Conservation (phyloP, 768 basidiomycete genomes). For the Boletus sp. region DNA sequence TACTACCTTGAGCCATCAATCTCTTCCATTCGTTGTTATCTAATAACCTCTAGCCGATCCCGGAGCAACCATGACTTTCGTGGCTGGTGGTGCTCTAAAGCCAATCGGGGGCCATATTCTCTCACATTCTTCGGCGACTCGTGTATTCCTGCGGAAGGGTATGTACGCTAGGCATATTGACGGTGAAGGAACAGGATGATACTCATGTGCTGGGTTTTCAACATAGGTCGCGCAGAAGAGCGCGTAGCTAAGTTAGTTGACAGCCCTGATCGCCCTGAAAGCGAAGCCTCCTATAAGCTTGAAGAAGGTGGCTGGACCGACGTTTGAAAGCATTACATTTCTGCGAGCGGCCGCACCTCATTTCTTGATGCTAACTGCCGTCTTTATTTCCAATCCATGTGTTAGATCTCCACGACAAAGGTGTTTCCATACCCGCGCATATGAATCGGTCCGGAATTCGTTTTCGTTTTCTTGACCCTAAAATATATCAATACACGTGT, state of each 20-base stretch:
- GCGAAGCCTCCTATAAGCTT: conserved; percentile 87
- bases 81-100: conserved; percentile 89
- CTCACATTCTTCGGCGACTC: conserved; percentile 83
- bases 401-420: not conserved
- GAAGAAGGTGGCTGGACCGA: conserved; percentile 91
- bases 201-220: not conserved
- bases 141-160: conserved; percentile 89
- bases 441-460: not conserved
- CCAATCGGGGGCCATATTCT: conserved; percentile 89
- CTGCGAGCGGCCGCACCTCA: not conserved
- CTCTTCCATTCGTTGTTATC: not conserved
- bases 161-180: conserved; percentile 2
- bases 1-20: conserved; percentile 24
- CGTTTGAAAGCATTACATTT: conserved; percentile 43
- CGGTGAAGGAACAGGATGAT: not conserved
- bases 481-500: not conserved
- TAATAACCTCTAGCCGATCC: conserved; percentile 67
- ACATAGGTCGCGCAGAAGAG: conserved; percentile 79
- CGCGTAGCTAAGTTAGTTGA: conserved; percentile 89
- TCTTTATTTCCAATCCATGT: not conserved
- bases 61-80: conserved; percentile 93
- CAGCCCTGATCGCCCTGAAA: conserved; percentile 85
- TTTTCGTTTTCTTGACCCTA: not conserved
- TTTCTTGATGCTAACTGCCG: not conserved
- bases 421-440: not conserved